phyloP scores from a whole-genome alignment of 495 filamentous ascomycete species.

The Poronia punctata region DNA sequence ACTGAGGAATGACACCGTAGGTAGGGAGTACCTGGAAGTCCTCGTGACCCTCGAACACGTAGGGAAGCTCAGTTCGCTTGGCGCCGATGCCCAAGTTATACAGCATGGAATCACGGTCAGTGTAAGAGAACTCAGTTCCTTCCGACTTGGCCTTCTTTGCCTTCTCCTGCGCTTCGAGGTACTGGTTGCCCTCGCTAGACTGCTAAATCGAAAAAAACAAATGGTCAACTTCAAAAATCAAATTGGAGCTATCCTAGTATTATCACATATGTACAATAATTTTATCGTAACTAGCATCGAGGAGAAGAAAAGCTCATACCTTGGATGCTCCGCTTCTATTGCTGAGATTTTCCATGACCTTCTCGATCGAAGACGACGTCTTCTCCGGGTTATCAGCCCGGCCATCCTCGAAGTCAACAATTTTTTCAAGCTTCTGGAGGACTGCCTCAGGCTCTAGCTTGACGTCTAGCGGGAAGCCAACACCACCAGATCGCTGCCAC shows the following conservation, averaged over 20 bases:
- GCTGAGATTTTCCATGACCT: constrained; percentile 86
- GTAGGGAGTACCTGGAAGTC: constrained; percentile 90
- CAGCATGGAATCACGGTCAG: constrained; percentile 81
- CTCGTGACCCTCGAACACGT: constrained; percentile 84
- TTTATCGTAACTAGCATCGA: constrained; percentile 16
- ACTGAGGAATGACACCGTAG: constrained; percentile 89
- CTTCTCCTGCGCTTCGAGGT: constrained; percentile 66
- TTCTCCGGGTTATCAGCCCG: constrained; percentile 85
- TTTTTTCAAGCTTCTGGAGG: constrained; percentile 65
- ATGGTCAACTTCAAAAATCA: constrained; percentile 24
- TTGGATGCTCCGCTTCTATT: constrained; percentile 52
- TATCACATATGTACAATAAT: constrained; percentile 17
- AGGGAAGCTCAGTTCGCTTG: constrained; percentile 80
- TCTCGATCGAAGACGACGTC: constrained; percentile 65
- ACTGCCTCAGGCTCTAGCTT: constrained; percentile 84
- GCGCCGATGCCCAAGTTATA: constrained; percentile 96
- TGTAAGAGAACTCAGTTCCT: constrained; percentile 74
- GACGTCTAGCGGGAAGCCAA: constrained; percentile 87
- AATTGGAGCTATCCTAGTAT: constrained; percentile 23
- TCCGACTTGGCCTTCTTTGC: constrained; percentile 64
- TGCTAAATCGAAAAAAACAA: constrained; percentile 24
- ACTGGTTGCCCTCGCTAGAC: constrained; percentile 30
- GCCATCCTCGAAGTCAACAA: constrained; percentile 82
- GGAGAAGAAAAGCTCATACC: constrained; percentile 38
- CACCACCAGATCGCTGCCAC: constrained; percentile 90